Evolutionary conservation across 2,329 filamentous ascomycete species (phyloP).

Genomic region (Colletotrichum tamarilloi): DNA sequence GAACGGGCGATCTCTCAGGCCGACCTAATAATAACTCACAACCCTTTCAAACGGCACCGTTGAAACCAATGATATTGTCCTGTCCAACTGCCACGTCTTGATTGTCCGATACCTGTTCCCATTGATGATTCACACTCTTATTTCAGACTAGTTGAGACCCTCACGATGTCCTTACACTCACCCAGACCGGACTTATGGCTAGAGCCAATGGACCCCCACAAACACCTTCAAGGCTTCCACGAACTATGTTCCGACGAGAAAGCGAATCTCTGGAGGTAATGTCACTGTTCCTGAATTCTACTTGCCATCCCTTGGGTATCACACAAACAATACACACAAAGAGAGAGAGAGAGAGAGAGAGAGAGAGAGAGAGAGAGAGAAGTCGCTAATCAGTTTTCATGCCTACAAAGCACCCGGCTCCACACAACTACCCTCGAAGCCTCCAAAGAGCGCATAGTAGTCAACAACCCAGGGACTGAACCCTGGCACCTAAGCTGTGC

Average conservation of each 20-base stretch:
- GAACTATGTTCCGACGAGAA: slow-evolving; percentile 5
- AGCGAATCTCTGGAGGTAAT: slow-evolving; percentile 19
- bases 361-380: too few species aligned
- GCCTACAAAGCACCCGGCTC: neutral
- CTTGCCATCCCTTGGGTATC: neutral
- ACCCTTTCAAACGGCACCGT: too few species aligned
- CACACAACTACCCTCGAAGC: neutral
- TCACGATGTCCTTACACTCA: neutral
- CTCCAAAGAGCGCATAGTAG: neutral
- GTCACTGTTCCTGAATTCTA: neutral
- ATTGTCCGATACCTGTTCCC: neutral
- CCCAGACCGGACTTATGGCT: neutral
- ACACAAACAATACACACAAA: neutral
- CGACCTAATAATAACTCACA: neutral
- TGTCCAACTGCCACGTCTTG: neutral
- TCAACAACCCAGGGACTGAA: neutral
- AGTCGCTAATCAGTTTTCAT: too few species aligned
- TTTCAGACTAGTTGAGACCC: too few species aligned
- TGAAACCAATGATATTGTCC: too few species aligned
- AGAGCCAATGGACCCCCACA: slow-evolving; percentile 1
- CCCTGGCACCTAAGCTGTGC: slow-evolving; percentile 14
- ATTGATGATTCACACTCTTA: neutral
- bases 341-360: too few species aligned
- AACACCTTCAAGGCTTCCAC: slow-evolving; percentile 6
- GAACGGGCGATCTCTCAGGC: neutral